phyloP scores from a whole-genome alignment of 257 asterid species.

The Hygrophila difformis region DNA sequence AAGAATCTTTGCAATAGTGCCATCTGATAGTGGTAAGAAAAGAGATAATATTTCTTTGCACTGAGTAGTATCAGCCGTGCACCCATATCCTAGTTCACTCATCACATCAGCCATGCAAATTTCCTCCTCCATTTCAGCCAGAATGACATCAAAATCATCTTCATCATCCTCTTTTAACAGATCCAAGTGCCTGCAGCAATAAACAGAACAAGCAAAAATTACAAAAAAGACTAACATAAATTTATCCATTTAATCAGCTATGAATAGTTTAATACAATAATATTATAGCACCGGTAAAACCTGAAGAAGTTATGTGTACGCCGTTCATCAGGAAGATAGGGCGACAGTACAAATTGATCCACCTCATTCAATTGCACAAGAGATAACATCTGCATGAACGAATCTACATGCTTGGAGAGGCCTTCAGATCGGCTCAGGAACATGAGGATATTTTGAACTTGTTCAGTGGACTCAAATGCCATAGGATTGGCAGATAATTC shows the following conservation, averaged over 20 bases:
- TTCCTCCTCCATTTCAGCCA: conserved; percentile 95
- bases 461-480: conserved; percentile 49
- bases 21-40: conserved; percentile 68
- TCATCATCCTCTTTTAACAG: conserved; percentile 41
- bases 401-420: conserved; percentile 72
- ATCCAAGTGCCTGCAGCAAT: conserved; percentile 49
- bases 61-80: conserved; percentile 60
- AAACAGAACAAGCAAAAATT: background rate
- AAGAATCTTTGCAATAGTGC: conserved; percentile 68
- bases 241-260: too few species aligned
- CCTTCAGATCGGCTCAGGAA: conserved; percentile 80
- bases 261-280: too few species aligned
- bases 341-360: conserved; percentile 52
- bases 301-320: conserved; percentile 59
- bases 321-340: conserved; percentile 62
- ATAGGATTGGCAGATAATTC: conserved; percentile 51
- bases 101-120: conserved; percentile 83
- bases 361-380: conserved; percentile 65
- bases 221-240: too few species aligned
- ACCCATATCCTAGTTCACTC: conserved; percentile 91
- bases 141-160: conserved; percentile 83
- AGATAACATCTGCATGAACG: conserved; percentile 81
- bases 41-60: conserved; percentile 85
- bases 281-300: too few species aligned
- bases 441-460: conserved; percentile 60